Evolutionary conservation across 306 rosid genomes (phyloP), one percentile per base, ranked within the genome.

Genomic region (Calophaca sinica): DNA sequence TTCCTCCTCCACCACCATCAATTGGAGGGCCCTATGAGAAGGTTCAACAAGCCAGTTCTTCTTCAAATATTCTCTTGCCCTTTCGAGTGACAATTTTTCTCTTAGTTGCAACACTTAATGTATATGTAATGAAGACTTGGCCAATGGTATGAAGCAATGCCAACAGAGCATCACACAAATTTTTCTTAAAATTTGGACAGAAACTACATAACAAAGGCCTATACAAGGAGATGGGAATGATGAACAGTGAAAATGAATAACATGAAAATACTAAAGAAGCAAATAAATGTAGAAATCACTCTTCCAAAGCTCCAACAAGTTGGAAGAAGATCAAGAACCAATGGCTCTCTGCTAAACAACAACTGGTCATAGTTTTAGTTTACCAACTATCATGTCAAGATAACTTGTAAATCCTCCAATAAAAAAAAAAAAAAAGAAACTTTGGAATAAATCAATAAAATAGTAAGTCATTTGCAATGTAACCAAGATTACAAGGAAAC

Each of bases 21-120:
- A 54, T 72, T 64, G 41, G 33, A 71, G 78, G 64, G 70, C 89
- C 84, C 1, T 20, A 53, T 38, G 75, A 80, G 79, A 90, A 79
- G 63, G 31, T 82, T 53, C 59, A 63, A 68, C 80, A 55, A 31
- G 26, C 54, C 63, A 76, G 70, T 79, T 89, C 96, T 29, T 84
- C 91, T 67, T 89, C 97, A 5, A 82, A 32, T 81, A 72, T 28
- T 72, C 77, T 72, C 58, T 51, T 81, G 4, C 93, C 93, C 4
- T 72, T 80, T 84, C 80, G 79, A 3, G 9, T 41, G 4, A 52
- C 82, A 32, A 7, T 69, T 58, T 70, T 84, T 36, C 70, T 85
- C 77, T 51, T 84, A 77, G 75, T 71, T 74, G 6, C 76, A 35
- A 58, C 67, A 45, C 6, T 77, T 48, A 75, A 26, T 35, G 59